Conservation (phyloP, 2,329 filamentous ascomycete genomes). For the Stagonosporopsis chrysanthemi region DNA sequence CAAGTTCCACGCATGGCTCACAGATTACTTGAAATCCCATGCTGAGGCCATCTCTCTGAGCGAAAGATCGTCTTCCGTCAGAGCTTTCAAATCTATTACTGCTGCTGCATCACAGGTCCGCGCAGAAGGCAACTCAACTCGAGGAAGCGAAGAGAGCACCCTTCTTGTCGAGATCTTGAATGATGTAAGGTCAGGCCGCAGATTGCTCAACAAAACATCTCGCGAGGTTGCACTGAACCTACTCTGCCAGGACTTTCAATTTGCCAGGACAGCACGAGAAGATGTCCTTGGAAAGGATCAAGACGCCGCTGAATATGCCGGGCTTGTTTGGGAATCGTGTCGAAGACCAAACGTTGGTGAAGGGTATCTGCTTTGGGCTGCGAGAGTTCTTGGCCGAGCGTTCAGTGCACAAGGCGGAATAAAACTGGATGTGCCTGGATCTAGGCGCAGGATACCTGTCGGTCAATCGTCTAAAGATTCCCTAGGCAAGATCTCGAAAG, state of each 20-base stretch:
- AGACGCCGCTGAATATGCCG: conserved; percentile 67
- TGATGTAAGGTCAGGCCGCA: conserved; percentile 69
- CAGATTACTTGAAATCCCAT: conserved; percentile 69
- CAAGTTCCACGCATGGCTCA: conserved; percentile 80
- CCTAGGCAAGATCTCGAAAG: conserved; percentile 39
- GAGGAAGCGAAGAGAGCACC: conserved; percentile 76
- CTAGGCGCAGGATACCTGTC: conserved; percentile 38
- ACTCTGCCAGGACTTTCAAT: conserved; percentile 77
- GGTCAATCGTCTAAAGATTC: conserved; percentile 29
- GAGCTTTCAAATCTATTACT: conserved; percentile 72
- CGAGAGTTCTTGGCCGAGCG: conserved; percentile 80
- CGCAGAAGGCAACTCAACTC: conserved; percentile 72
- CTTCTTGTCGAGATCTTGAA: conserved; percentile 80
- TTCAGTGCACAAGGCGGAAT: conserved; percentile 72
- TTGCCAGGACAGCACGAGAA: conserved; percentile 63
- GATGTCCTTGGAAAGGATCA: conserved; percentile 75
- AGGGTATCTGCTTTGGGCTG: conserved; percentile 84
- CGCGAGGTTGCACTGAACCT: conserved; percentile 73
- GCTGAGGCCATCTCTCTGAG: conserved; percentile 31
- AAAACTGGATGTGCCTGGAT: conserved; percentile 47
- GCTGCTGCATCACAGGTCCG: conserved; percentile 72
- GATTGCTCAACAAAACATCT: conserved; percentile 74
- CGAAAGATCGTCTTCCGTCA: conserved; percentile 45
- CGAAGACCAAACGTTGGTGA: conserved; percentile 67
- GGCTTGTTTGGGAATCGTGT: conserved; percentile 79